Base-by-base conservation (phyloP, 805 yeast genomes). In the Saccharomycodes ludwigii region DNA sequence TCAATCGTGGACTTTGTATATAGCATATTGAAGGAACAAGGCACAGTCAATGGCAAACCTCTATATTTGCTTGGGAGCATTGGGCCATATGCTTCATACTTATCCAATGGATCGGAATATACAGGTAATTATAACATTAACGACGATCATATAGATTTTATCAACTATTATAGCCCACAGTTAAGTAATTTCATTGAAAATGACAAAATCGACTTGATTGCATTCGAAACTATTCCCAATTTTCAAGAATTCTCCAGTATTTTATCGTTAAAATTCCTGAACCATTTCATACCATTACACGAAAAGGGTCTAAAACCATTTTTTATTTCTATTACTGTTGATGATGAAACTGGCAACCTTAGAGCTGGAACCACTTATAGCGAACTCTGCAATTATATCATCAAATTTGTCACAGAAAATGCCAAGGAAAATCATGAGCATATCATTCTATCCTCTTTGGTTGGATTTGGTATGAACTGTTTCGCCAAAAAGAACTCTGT, bases 41-140 rank as follows among this genome's bases (percentile, higher is more conserved):
- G 52, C n/a, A 32, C 32, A 5, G 41, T 47, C 25, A 38, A 46
- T 16, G 52, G 50, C 18, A 38, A 41, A 4, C n/a, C n/a, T n/a
- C n/a, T n/a, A n/a, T 47, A 44, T 31, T 33, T 46, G 21, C 38
- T 49, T 2, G 93, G 81, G 0, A 70, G 81, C 6, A 53, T 80
- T 22, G 94, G 94, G 0, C 83, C 94, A 0, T 82, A 71, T 48
- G 93, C 86, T 1, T 80, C 86, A 0, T 72, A 56, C 40, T 46
- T 77, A 22, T 71, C 77, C 18, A 37, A 36, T 14, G 34, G 38
- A 6, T 63, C 77, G 0, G 94, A 82, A 44, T 82, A 76, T 43
- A 71, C 76, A 3, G 93, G 93, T 2, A 63, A 73, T 31, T 80
- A 79, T 48, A 64, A 61, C 13, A 28, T 31, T 7, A 18, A 34